Evolutionary conservation across 139 green algal genomes (phyloP), one percentile per base, ranked within the genome.

Genomic region (Nannochloris sp.): DNA sequence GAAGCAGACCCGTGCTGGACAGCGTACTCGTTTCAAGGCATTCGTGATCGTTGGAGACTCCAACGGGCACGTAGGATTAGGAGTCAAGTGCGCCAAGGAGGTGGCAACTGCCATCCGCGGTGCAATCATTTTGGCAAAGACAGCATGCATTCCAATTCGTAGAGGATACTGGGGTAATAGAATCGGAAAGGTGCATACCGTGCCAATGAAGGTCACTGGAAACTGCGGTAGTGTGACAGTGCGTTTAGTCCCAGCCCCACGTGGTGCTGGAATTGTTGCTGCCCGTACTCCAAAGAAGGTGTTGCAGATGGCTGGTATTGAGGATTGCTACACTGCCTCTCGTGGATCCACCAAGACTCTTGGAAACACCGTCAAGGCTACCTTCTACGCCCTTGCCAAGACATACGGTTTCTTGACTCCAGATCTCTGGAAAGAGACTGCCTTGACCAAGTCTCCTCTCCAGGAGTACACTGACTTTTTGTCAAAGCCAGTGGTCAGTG

Each of bases 51-150:
- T 99, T 43, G 94, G 94, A n/a, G 94, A 99, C 85, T 75, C 68
- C 81, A 97, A 98, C 74, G 93, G 94, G 61, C 94, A 99, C 72
- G 81, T 97, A 33, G 94, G 94, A 40, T 83, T 99, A 62, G 94
- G 94, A 48, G 94, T 99, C 17, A 99, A 99, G 87, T 98, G 94
- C 78, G 89, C 91, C 66, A 99, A 99, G 87, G 94, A 99, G 85
- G 88, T 94, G 49, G 37, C 93, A 62, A 99, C 94, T 63, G 87
- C 93, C 63, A 96, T 98, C 71, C 84, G 91, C 46, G 93, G 93
- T 31, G 93, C 93, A 56, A 98, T 99, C 80, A 97, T 97, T 77
- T 69, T 84, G 53, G 93, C 93, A 63, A 99, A 99, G 87, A 93
- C 98, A 79, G 83, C 81, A 30, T 63, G 87, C 30, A 84, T 99